Evolutionary conservation across 2,329 filamentous ascomycete genomes (phyloP).

Genomic region (Fusarium nisikadoi): DNA sequence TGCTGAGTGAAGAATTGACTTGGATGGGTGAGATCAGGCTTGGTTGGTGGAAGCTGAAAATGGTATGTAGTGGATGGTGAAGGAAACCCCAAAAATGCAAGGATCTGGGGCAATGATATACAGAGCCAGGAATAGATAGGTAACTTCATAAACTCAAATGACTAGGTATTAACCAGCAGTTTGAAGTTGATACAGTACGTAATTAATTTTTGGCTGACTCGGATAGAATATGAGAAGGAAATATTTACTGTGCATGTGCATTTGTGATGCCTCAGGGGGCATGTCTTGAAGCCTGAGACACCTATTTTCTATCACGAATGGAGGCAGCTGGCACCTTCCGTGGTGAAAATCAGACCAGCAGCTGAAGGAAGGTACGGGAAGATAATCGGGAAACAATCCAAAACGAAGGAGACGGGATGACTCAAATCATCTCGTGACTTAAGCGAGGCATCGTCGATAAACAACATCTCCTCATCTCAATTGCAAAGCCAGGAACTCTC

Average conservation of each 20-base stretch:
- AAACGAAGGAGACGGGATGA: background rate
- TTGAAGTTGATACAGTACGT: background rate
- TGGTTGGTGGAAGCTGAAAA: conserved; percentile 36
- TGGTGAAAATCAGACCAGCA: background rate
- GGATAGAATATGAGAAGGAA: background rate
- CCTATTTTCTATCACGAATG: background rate
- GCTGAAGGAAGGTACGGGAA: conserved; percentile 5
- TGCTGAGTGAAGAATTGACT: conserved; percentile 13
- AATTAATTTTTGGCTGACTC: background rate
- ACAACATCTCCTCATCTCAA: conserved; percentile 12
- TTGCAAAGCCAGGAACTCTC: background rate
- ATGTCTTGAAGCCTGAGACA: background rate
- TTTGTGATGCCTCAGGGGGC: conserved; percentile 7
- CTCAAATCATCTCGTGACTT: conserved; percentile 10
- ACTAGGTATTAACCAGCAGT: background rate
- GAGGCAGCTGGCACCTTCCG: background rate
- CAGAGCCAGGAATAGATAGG: conserved; percentile 1
- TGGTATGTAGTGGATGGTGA: conserved; percentile 13
- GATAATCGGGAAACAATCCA: background rate
- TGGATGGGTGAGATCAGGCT: conserved; percentile 22
- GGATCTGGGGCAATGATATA: conserved; percentile 8
- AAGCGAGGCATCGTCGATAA: background rate
- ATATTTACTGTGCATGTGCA: background rate
- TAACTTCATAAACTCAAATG: background rate
- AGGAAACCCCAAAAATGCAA: conserved; percentile 20